Evolutionary conservation across 164 flowering plant genomes (phyloP).

Genomic region (Cinnamomum chago): DNA sequence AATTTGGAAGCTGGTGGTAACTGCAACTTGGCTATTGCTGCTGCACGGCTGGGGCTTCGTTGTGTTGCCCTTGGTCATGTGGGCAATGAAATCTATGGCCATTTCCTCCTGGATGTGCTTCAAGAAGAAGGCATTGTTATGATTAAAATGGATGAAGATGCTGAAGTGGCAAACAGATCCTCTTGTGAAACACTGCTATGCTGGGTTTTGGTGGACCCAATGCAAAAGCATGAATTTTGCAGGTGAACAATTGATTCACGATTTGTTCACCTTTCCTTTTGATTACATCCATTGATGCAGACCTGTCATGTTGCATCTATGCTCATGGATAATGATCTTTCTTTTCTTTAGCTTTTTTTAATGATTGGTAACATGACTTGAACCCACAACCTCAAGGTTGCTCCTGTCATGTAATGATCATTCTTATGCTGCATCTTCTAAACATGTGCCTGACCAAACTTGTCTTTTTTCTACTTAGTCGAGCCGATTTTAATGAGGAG

Average conservation of each 20-base stretch:
- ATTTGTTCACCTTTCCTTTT: no score
- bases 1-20: constrained; percentile 99
- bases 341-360: no score
- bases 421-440: background rate
- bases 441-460: background rate
- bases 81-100: constrained; percentile 84
- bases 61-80: constrained; percentile 82
- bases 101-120: constrained; percentile 82
- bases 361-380: no score
- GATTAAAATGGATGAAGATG: constrained; percentile 61
- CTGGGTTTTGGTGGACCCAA: constrained; percentile 95
- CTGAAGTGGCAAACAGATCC: constrained; percentile 24
- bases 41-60: constrained; percentile 79
- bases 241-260: constrained; percentile 39
- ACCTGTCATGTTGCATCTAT: background rate
- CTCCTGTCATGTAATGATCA: background rate
- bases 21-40: constrained; percentile 95
- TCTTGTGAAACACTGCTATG: constrained; percentile 79
- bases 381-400: no score
- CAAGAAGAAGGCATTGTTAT: constrained; percentile 69
- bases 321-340: background rate
- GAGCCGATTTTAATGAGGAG: constrained; percentile 76
- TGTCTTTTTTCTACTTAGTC: constrained; percentile 39
- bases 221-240: constrained; percentile 97
- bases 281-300: background rate